Conservation (phyloP, 2,329 filamentous ascomycete genomes). For the Dothistroma septosporum region DNA sequence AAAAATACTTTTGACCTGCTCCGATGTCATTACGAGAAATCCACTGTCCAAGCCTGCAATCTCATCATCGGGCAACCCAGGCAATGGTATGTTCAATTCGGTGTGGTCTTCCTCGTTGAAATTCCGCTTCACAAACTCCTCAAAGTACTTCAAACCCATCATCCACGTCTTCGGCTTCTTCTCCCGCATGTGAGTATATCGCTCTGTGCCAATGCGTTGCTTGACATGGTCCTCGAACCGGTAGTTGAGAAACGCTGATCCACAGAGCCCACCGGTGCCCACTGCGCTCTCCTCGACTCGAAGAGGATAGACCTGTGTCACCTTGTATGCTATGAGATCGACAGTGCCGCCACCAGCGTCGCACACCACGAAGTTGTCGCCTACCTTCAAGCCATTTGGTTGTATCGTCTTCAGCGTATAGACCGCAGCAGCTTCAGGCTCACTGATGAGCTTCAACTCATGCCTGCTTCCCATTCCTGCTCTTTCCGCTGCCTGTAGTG, state of each 20-base stretch:
- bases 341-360: slow-evolving; percentile 58
- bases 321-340: slow-evolving; percentile 78
- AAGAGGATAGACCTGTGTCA: slow-evolving; percentile 67
- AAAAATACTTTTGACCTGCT: slow-evolving; percentile 60
- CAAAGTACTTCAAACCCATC: slow-evolving; percentile 69
- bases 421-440: slow-evolving; percentile 74
- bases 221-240: slow-evolving; percentile 74
- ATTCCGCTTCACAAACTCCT: slow-evolving; percentile 80
- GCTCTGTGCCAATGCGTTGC: slow-evolving; percentile 59
- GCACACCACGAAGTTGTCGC: slow-evolving; percentile 57
- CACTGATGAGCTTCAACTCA: slow-evolving; percentile 73
- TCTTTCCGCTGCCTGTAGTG: slow-evolving; percentile 69
- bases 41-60: slow-evolving; percentile 70
- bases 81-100: slow-evolving; percentile 75
- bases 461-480: slow-evolving; percentile 70
- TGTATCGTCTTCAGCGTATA: slow-evolving; percentile 77
- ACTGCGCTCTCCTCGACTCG: slow-evolving; percentile 74
- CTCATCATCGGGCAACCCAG: slow-evolving; percentile 71
- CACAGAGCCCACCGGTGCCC: slow-evolving; percentile 72
- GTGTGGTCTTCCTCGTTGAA: slow-evolving; percentile 65
- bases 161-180: slow-evolving; percentile 77
- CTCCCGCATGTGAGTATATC: slow-evolving; percentile 68
- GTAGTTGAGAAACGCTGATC: slow-evolving; percentile 75
- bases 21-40: slow-evolving; percentile 69
- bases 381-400: slow-evolving; percentile 66